Percentiles rank a stretch among this genome's conserved stretches.
Conservation (phyloP, 805 yeast species). For the Ogataea parapolymorpha region DNA sequence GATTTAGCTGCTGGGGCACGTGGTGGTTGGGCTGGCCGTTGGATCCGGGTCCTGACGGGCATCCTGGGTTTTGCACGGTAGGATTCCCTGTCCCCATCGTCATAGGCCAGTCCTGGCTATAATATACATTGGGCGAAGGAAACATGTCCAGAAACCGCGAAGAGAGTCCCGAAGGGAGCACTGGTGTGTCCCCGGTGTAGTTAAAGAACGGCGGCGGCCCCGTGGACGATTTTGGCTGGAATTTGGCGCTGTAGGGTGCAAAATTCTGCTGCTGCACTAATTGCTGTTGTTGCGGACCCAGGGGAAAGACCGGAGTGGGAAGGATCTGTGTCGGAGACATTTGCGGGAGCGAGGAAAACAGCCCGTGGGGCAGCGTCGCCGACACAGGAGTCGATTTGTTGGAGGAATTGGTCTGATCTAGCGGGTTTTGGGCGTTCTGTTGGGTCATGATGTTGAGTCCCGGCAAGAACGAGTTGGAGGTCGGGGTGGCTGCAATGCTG, state of each 20-base stretch:
- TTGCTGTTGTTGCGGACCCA: constrained; percentile 24
- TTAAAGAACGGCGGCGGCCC: constrained; percentile 14
- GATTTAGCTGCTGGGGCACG: constrained; percentile 11
- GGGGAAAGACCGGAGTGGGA: constrained; percentile 28
- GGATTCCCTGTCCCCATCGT: constrained; percentile 44
- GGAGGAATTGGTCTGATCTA: constrained; percentile 19
- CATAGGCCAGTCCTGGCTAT: constrained; percentile 54
- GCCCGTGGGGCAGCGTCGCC: constrained; percentile 27
- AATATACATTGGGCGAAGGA: constrained; percentile 78
- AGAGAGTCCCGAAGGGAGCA: constrained; percentile 68
- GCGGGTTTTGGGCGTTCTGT: constrained; percentile 13
- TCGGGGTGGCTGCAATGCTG: constrained; percentile 18
- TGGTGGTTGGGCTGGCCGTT: constrained; percentile 19
- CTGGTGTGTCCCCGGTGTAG: constrained; percentile 50
- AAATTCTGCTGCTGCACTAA: constrained; percentile 22
- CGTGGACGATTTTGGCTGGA: constrained; percentile 13
- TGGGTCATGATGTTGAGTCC: constrained; percentile 22
- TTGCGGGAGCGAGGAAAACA: constrained; percentile 30
- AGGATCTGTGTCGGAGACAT: constrained; percentile 33
- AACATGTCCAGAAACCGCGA: constrained; percentile 71
- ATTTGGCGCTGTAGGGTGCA: constrained; percentile 11
- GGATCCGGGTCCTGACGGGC: constrained; percentile 28
- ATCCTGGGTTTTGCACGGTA: constrained; percentile 24
- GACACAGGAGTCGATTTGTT: constrained; percentile 30
- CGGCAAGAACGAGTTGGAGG: constrained; percentile 16